Conservation (phyloP, 2,329 filamentous ascomycete species). For the Chrysosporium keratinophilum region DNA sequence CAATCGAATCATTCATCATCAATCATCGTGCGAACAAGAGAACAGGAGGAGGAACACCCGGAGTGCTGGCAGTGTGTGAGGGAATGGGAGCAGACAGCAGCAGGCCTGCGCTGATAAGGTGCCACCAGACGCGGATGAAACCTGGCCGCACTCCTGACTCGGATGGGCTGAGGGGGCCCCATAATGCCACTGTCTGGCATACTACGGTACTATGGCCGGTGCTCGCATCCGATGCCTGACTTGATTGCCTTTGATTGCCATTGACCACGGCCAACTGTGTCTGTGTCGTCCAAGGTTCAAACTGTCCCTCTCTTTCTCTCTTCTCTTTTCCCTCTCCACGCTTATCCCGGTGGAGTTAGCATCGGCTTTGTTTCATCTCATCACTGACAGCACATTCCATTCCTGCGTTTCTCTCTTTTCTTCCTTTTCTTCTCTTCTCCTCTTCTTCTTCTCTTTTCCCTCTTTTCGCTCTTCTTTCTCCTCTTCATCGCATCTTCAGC, state of each 20-base stretch:
- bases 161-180: neutral
- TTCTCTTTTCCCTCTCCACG: conserved; percentile 13
- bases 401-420: conserved; percentile 17
- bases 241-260: neutral
- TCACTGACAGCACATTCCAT: conserved; percentile 19
- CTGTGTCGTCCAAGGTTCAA: neutral
- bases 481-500: conserved; percentile 14
- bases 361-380: conserved; percentile 13
- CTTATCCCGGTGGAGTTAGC: too few species aligned
- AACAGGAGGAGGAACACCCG: neutral
- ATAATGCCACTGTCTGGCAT: too few species aligned
- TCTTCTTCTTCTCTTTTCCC: conserved; percentile 21
- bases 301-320: conserved; percentile 14
- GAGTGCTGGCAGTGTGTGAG: neutral
- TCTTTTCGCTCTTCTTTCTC: conserved; percentile 12
- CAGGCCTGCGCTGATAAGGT: neutral
- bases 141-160: neutral
- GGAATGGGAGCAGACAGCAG: neutral
- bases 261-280: neutral
- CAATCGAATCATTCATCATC: neutral
- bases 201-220: neutral
- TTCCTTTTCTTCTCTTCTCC: conserved; percentile 17
- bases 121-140: neutral
- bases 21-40: neutral
- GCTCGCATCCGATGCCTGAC: neutral